Evolutionary conservation across 1,139 yeast species (phyloP).

Genomic region (Hyphopichia khmerensis): DNA sequence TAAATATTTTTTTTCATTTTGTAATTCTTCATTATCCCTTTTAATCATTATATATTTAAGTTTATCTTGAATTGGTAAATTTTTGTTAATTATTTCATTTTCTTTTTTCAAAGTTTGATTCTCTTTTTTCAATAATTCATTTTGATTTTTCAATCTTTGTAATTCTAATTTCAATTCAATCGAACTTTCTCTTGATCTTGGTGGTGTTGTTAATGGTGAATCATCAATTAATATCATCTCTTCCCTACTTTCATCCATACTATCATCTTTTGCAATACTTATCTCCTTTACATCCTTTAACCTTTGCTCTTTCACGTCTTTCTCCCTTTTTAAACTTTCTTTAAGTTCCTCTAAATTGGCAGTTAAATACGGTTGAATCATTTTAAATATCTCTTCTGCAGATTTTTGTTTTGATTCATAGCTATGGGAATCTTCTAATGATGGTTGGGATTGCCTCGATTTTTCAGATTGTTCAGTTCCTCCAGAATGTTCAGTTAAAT

Average conservation of each 20-base stretch:
- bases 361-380: conserved; percentile 7
- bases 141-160: conserved; percentile 1
- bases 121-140: conserved; percentile 4
- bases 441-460: not conserved
- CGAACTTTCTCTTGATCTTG: conserved; percentile 21
- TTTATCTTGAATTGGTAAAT: conserved; percentile 2
- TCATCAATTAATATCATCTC: conserved; percentile 4
- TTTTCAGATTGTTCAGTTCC: not conserved
- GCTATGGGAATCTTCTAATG: not conserved
- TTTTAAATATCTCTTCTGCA: conserved; percentile 5
- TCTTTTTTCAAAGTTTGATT: not conserved
- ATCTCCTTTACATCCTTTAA: not conserved
- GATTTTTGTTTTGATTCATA: not conserved
- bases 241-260: too few relatives aligned
- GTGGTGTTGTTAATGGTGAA: conserved; percentile 25
- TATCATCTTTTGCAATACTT: not conserved
- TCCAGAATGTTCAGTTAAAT: not conserved
- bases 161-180: not conserved
- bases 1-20: conserved; percentile 16
- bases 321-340: conserved; percentile 1
- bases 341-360: conserved; percentile 7
- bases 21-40: conserved; percentile 11
- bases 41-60: conserved; percentile 2
- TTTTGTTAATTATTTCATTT: conserved; percentile 4
- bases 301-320: not conserved